Base-by-base conservation (phyloP, 305 asterid genomes). In the Withania somnifera region DNA sequence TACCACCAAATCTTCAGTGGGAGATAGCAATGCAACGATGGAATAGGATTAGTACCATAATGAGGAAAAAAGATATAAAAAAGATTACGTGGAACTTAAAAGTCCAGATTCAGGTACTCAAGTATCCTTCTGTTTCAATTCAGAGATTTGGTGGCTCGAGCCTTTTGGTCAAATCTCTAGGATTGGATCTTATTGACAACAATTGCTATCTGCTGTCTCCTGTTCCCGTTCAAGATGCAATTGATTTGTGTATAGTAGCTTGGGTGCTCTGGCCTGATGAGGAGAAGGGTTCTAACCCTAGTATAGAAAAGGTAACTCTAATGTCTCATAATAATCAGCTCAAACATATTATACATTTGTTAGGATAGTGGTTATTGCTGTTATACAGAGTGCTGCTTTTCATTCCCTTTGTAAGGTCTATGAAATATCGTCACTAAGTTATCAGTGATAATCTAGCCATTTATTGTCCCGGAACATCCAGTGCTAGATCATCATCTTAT, bases 231-330 rank as follows among this genome's bases (percentile, higher is more conserved):
- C 87, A 90, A 84, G 84, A 83, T 87, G 92, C 91, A 51, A 85
- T 94, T 86, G 99, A 97, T 84, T 80, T 94, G 88, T 87, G 91
- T 77, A 85, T 94, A 79, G 92, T 89, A 68, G 90, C 96, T 56
- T 96, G 99, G 99, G 91, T 92, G 82, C 97, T 96, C 85, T 93
- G 98, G 67, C 99, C 99, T 81, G 98, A 96, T 87, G 98, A 92
- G 88, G 99, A 90, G 91, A 94, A 84, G 90, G 92, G 95, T 84
- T 92, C 98, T 69, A 84, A 67, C 83, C 98, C 97, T 56, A 93
- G 89, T 88, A 88, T 97, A 83, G 98, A 97, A 83, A 97, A 94
- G 99, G 98, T 94, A 91, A 81, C 66, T 81, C 60, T 57, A 66
- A 24, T 51, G 77, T 85, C 79, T 47, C 26, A 8, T 32, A 22